A percentile compares a stretch with the other conserved stretches of the same genome.
These are phyloP conservation scores for Leptomonas seymouri DNA, from an alignment of 208 protist species.

Conservation along the genomic window DNA sequence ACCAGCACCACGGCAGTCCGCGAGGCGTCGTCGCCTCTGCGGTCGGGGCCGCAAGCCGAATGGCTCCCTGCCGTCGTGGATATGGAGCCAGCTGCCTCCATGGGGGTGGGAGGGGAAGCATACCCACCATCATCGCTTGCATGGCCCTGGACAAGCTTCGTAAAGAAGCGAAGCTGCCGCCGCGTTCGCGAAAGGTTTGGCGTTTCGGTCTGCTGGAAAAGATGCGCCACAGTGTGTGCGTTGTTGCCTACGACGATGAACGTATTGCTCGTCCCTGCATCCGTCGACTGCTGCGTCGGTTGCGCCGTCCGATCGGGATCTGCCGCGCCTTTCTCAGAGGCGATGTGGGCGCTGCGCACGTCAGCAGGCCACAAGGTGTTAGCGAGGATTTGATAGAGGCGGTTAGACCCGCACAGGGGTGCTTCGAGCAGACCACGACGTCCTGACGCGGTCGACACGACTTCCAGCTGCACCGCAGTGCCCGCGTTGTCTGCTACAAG, in stretches of 20 bases:
- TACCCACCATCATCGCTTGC: background rate
- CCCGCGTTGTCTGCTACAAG: background rate
- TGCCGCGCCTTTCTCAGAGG: background rate
- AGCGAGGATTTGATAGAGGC: slow-evolving; percentile 58
- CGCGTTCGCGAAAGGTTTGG: background rate
- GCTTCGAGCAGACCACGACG: slow-evolving; percentile 42
- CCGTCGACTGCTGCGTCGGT: background rate
- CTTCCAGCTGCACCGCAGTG: background rate
- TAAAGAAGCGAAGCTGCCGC: slow-evolving; percentile 32
- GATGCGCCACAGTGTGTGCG: slow-evolving; percentile 6
- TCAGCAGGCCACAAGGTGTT: slow-evolving; percentile 60
- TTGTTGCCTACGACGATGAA: slow-evolving; percentile 31
- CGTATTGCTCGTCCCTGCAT: background rate
- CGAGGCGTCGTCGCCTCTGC: background rate
- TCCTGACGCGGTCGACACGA: slow-evolving; percentile 12
- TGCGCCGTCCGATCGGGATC: background rate
- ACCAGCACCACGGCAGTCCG: slow-evolving; percentile 21
- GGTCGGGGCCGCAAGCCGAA: background rate
- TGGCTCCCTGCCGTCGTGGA: too few relatives aligned
- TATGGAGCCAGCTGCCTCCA: too few relatives aligned
- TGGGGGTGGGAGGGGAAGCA: background rate
- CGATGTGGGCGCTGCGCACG: slow-evolving; percentile 7
- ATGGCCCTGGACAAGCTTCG: background rate
- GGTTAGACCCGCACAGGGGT: slow-evolving; percentile 40
- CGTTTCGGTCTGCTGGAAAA: background rate